Conservation (phyloP, 1,139 yeast species). For the Suhomyces bolitotheri region DNA sequence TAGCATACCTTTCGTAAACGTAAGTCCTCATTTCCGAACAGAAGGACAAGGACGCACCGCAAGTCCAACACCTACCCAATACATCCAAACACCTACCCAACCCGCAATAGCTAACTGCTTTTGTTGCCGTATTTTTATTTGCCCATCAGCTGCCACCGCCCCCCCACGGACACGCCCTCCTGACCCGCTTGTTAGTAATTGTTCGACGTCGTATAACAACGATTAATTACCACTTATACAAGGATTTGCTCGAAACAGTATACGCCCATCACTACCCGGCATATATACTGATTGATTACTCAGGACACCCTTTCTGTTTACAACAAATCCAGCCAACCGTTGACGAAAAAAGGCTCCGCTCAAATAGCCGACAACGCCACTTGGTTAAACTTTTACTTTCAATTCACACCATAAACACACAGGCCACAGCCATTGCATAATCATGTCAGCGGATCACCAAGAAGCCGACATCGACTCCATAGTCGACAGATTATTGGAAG, state of each 20-base stretch:
- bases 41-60: constrained; percentile 7
- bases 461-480: constrained; percentile 97
- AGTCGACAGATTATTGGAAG: constrained; percentile 94
- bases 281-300: constrained; percentile 4
- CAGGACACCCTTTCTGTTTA: constrained; percentile 1
- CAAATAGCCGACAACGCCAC: neutral
- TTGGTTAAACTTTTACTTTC: neutral
- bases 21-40: constrained; percentile 8
- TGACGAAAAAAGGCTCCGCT: neutral
- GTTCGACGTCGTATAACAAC: constrained; percentile 7
- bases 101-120: constrained; percentile 2
- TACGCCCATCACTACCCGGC: constrained; percentile 1
- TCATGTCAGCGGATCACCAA: constrained; percentile 55
- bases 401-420: neutral
- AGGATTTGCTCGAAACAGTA: constrained; percentile 1
- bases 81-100: constrained; percentile 2
- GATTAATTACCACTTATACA: constrained; percentile 1
- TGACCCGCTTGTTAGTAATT: constrained; percentile 9
- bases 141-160: constrained; percentile 2
- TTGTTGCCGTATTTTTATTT: too few species aligned
- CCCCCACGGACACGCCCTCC: constrained; percentile 10
- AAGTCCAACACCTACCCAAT: constrained; percentile 1
- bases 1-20: constrained; percentile 9
- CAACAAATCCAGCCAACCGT: constrained; percentile 5
- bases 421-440: constrained; percentile 11